phyloP scores from a whole-genome alignment of 1,284 basidiomycete genomes.

The Lignosus rhinocerotis region DNA sequence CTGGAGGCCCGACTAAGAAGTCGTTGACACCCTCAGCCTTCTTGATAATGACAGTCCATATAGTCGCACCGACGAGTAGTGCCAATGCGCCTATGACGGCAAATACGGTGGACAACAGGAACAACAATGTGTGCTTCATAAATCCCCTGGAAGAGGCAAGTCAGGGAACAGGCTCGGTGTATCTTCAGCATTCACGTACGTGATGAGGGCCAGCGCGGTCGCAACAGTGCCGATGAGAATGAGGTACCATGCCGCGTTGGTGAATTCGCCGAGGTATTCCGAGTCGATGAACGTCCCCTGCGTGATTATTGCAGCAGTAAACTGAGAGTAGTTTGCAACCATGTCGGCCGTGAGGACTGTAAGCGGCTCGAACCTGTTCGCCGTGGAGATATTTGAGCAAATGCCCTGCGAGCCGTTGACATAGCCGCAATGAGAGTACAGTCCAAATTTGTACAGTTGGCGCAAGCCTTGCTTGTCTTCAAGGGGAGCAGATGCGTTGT shows the following conservation, averaged over 20 bases:
- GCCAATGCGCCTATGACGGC: conserved; percentile 61
- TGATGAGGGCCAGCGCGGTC: conserved; percentile 61
- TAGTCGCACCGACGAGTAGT: conserved; percentile 65
- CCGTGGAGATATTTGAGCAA: conserved; percentile 64
- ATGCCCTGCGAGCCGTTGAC: conserved; percentile 57
- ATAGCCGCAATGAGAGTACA: conserved; percentile 78
- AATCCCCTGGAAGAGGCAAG: conserved; percentile 54
- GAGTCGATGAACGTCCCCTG: conserved; percentile 61
- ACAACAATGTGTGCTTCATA: conserved; percentile 62
- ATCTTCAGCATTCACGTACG: conserved; percentile 40
- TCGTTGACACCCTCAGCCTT: conserved; percentile 62
- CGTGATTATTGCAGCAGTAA: conserved; percentile 56
- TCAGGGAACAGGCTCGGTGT: neutral
- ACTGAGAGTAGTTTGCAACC: conserved; percentile 55
- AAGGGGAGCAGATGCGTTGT: conserved; percentile 64
- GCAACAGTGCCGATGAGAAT: conserved; percentile 71
- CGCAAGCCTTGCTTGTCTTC: conserved; percentile 58
- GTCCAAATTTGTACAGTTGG: conserved; percentile 70
- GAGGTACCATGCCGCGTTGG: conserved; percentile 74
- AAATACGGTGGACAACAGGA: conserved; percentile 65
- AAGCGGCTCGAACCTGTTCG: conserved; percentile 61
- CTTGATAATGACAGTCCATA: conserved; percentile 76
- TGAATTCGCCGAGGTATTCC: conserved; percentile 58
- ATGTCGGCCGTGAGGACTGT: conserved; percentile 65
- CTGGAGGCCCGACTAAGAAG: conserved; percentile 42